Base-by-base conservation (phyloP, 73 alveolate genomes). In the Tetrahymena thermophila region DNA sequence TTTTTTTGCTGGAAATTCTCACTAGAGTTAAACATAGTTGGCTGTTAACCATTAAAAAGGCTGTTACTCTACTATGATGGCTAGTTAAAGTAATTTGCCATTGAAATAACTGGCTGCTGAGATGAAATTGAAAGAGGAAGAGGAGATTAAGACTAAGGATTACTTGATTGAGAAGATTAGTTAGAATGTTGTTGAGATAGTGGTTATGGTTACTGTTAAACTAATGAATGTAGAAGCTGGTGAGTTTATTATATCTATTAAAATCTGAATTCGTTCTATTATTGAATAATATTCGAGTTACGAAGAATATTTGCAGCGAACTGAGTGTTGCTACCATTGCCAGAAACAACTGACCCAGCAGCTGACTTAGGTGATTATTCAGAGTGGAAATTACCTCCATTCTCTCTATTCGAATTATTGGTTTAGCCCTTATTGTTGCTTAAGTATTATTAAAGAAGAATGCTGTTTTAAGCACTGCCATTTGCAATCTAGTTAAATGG, bases 111-210 rank as follows among this genome's bases (percentile, higher is more conserved):
- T 71, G 89, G 89, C 23, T 71, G n/a, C 37, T 71, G 37, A 71
- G 89, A 71, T 71, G 35, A n/a, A 17, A 71, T 71, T 23, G 35
- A 71, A 71, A 71, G 89, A 28, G 89, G 89, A 4, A 71, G 37
- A 71, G 89, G 89, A 71, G 89, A 71, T 71, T 71, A 71, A 71
- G 89, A 71, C 89, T n/a, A 71, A 23, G 89, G 89, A 71, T 71
- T 71, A 31, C 89, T 71, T 23, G 89, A 71, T 71, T 17, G 37
- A 71, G 89, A 71, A 13, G 89, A 71, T 25, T 71, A 71, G 37
- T 71, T 71, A 10, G 89, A 71, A 19, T 23, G 31, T 71, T 17
- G 23, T 71, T 71, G 34, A 25, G 25, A 23, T 56, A 23, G 85
- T 1, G 84, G 9, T 55, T 19, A 55, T 11, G 85, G 89, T 71